Evolutionary conservation across 23 red algal genomes (phyloP).

Genomic region (Cyanidioschyzon merolae): DNA sequence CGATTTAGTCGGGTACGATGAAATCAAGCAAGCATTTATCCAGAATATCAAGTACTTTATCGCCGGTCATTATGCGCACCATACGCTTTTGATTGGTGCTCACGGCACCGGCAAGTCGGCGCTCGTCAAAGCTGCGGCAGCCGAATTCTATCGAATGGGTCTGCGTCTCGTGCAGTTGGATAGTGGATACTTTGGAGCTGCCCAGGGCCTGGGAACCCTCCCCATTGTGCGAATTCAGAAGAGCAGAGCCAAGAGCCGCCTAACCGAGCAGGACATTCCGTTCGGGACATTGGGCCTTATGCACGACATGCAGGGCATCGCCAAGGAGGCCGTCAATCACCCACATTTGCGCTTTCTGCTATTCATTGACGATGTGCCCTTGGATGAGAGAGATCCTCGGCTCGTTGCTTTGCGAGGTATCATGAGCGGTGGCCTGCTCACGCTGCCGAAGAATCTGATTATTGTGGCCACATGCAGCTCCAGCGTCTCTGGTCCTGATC

Average conservation of each 20-base stretch:
- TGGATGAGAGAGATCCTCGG: background rate
- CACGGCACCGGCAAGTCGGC: constrained; percentile 25
- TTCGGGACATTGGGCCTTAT: background rate
- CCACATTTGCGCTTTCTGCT: background rate
- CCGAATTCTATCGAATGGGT: constrained; percentile 8
- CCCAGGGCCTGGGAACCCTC: background rate
- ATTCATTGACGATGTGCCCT: background rate
- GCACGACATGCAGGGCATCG: background rate
- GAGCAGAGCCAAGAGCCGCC: background rate
- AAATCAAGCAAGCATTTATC: constrained; percentile 17
- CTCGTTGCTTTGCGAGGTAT: background rate
- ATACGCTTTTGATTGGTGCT: constrained; percentile 16
- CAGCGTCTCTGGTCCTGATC: background rate
- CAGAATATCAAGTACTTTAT: constrained; percentile 26
- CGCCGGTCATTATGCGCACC: constrained; percentile 13
- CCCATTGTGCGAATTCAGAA: background rate
- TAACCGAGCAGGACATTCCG: background rate
- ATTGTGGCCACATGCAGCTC: background rate
- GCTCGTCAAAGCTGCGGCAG: constrained; percentile 21
- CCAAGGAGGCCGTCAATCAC: background rate
- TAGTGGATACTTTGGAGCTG: constrained; percentile 6
- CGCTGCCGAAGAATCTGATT: background rate
- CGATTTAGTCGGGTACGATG: constrained; percentile 19
- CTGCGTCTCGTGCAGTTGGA: constrained; percentile 30
- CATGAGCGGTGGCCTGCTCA: background rate